Percentiles rank a stretch among this genome's conserved stretches.
phyloP scores from a whole-genome alignment of 176 grass and related monocot genomes.

The Dendrocalamus sinicus region DNA sequence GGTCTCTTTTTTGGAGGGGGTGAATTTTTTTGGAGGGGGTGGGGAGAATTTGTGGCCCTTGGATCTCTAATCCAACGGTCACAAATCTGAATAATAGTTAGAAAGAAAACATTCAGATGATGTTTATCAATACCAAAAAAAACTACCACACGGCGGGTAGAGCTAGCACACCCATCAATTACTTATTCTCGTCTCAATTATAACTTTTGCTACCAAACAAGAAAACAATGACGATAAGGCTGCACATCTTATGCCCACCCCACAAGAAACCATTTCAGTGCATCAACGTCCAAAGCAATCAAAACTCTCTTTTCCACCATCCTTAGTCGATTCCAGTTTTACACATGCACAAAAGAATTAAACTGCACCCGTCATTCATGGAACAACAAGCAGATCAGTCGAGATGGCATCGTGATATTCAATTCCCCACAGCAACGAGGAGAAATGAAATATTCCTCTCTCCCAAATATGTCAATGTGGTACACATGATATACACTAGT shows the following conservation, averaged over 20 bases:
- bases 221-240: background rate
- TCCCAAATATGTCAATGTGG: conserved; percentile 43
- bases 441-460: conserved; percentile 36
- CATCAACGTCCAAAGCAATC: conserved; percentile 16
- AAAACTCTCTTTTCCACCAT: conserved; percentile 16
- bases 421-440: conserved; percentile 30
- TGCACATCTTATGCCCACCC: conserved; percentile 19
- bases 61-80: no score
- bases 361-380: background rate
- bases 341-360: conserved; percentile 38
- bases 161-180: background rate
- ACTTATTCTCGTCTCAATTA: background rate
- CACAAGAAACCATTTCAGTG: conserved; percentile 32
- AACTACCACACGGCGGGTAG: background rate
- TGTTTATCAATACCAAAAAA: no score
- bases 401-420: conserved; percentile 6
- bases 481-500: conserved; percentile 60
- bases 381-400: conserved; percentile 23
- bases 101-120: no score
- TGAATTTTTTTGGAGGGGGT: no score
- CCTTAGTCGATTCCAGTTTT: conserved; percentile 5
- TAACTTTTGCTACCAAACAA: conserved; percentile 19
- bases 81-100: no score
- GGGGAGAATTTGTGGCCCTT: no score
- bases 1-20: no score